Percentiles rank a stretch among this genome's conserved stretches.
phyloP scores from a whole-genome alignment of 768 basidiomycete genomes.

The Pleurotus sapidus region DNA sequence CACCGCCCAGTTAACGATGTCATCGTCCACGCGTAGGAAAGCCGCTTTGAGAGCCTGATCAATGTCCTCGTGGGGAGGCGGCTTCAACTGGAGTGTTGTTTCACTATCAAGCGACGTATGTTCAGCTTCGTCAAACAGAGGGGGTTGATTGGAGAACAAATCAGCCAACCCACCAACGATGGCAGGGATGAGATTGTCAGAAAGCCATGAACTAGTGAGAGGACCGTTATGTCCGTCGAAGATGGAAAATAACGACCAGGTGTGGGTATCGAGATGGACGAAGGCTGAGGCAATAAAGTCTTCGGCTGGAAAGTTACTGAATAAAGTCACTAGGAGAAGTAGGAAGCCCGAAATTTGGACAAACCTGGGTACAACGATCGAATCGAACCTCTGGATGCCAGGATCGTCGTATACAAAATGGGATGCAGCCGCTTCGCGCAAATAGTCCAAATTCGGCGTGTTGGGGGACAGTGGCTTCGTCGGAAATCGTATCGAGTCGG shows the following conservation, averaged over 20 bases:
- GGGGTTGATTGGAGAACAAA: constrained; percentile 9
- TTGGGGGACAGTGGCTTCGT: neutral
- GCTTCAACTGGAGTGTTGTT: constrained; percentile 3
- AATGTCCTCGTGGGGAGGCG: constrained; percentile 23
- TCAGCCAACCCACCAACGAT: constrained; percentile 9
- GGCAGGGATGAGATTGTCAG: constrained; percentile 20
- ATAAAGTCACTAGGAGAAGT: neutral
- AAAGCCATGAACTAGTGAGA: constrained; percentile 24
- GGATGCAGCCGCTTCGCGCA: neutral
- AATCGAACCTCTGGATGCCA: neutral
- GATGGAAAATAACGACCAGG: constrained; percentile 30
- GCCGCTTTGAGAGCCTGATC: constrained; percentile 32
- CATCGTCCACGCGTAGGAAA: constrained; percentile 37
- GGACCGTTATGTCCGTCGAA: constrained; percentile 29
- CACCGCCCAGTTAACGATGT: constrained; percentile 33
- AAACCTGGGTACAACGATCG: neutral
- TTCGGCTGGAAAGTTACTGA: neutral
- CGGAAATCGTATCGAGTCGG: neutral
- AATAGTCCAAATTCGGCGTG: neutral
- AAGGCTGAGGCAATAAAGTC: constrained; percentile 1
- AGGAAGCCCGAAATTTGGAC: neutral
- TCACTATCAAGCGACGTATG: constrained; percentile 2
- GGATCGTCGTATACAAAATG: neutral
- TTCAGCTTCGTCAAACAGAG: constrained; percentile 5
- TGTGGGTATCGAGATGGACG: neutral